Percentiles rank a stretch among this genome's conserved stretches.
These are phyloP conservation scores for Rhodosporidiobolus sp. DNA, from an alignment of 768 basidiomycete species.

Conservation along the genomic window DNA sequence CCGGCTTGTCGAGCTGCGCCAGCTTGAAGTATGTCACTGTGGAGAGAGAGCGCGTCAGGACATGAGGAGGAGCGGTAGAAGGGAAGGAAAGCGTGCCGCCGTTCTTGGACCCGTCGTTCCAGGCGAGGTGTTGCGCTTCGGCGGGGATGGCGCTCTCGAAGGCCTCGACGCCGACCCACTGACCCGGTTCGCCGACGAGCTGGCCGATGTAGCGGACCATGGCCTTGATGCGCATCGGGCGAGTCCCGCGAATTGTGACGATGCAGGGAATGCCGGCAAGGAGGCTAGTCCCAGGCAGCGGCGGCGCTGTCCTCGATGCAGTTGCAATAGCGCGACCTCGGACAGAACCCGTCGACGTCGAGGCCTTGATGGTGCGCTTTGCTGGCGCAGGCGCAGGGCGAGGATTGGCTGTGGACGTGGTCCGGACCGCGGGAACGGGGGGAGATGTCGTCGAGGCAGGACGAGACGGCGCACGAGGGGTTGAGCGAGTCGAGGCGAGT, in stretches of 20 bases:
- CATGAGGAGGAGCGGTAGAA: neutral
- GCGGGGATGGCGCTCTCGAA: conserved; percentile 19
- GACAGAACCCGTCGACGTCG: neutral
- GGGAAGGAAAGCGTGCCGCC: conserved; percentile 55
- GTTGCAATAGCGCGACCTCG: neutral
- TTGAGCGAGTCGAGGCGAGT: conserved; percentile 5
- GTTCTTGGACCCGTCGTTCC: conserved; percentile 80
- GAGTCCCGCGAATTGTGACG: conserved; percentile 56
- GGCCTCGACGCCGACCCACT: conserved; percentile 82
- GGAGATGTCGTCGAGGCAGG: conserved; percentile 37
- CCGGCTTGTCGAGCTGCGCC: neutral
- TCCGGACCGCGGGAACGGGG: conserved; percentile 49
- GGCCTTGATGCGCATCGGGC: conserved; percentile 73
- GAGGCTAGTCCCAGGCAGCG: conserved; percentile 61
- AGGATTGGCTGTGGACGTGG: conserved; percentile 46
- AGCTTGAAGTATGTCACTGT: conserved; percentile 16
- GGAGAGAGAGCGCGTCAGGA: conserved; percentile 55
- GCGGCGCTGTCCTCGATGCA: neutral
- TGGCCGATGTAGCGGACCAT: conserved; percentile 76
- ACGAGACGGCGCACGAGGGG: conserved; percentile 32
- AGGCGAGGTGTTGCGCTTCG: conserved; percentile 60
- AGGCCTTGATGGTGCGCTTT: neutral
- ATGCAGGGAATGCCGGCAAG: conserved; percentile 88
- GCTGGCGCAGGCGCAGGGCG: too few relatives aligned
- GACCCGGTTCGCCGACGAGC: conserved; percentile 72